These are phyloP conservation scores for Rhododendron griersonianum DNA, from an alignment of 148 eudicot species.

Conservation along the genomic window DNA sequence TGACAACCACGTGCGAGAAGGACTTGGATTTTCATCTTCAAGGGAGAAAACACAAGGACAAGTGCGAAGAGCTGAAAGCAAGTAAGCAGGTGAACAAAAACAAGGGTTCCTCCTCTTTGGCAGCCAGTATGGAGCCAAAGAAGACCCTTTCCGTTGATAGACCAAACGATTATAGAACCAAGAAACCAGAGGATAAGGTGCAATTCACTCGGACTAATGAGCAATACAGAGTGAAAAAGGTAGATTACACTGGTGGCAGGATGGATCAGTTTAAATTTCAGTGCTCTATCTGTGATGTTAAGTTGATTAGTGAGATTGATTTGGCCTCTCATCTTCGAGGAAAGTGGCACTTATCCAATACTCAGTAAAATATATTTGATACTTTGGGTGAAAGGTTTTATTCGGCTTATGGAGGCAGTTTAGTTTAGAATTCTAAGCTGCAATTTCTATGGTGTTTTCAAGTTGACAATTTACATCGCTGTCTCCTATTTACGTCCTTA, in stretches of 20 bases:
- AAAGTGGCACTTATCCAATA: not conserved
- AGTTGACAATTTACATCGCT: not conserved
- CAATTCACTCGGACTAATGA: not conserved
- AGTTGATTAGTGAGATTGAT: not conserved
- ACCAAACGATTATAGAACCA: not conserved
- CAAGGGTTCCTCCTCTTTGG: not conserved
- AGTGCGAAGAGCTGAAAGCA: not conserved
- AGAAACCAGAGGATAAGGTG: not conserved
- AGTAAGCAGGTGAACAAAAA: not conserved
- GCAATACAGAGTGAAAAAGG: not conserved
- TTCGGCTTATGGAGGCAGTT: not conserved
- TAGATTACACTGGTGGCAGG: not conserved
- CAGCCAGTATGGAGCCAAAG: not conserved
- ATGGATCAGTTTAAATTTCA: not conserved
- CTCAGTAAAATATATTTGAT: not conserved
- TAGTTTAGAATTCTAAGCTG: not conserved
- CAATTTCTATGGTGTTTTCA: not conserved
- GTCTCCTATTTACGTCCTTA: not conserved
- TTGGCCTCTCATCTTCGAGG: slow-evolving; percentile 8
- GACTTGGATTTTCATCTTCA: slow-evolving; percentile 15
- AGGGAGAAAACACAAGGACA: slow-evolving; percentile 18
- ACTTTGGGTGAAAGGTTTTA: not conserved
- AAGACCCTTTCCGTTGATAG: not conserved
- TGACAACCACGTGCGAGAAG: slow-evolving; percentile 1
- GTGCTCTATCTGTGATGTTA: slow-evolving; percentile 5